Base-by-base conservation (phyloP, 805 yeast species). In the Kluyveromyces nonfermentans region DNA sequence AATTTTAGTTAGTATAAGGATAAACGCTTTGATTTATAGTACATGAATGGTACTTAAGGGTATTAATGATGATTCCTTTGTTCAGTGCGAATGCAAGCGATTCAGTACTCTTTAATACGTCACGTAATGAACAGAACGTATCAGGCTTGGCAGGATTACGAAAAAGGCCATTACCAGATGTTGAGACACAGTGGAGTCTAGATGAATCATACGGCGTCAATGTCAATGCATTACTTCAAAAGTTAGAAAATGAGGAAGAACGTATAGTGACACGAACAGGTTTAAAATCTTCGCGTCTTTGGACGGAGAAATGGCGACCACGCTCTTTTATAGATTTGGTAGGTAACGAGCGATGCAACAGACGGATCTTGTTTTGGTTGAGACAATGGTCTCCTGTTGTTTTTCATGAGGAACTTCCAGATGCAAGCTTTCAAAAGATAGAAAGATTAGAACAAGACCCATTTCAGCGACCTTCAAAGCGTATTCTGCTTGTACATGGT, bases 401-500 rank as follows among this genome's bases (percentile, higher is more conserved):
- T 0, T 75, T 74, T 51, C 74, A 74, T 12, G 71, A 72, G 42
- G 69, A 68, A 37, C 56, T 67, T 15, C 55, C 62, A 10, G 57
- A 57, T 37, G 39, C 7, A 8, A 38, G 32, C 8, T 33, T 10
- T n/a, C 43, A 48, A 6, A 45, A 46, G 7, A 48, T 48, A 4
- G 46, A 46, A 12, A 42, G 41, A 10, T 32, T 33, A 9, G 40
- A 43, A 6, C 35, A 45, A 1, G 87, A 81, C 55, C 75, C 77
- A 0, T 68, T 73, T 34, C 69, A 73, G 22, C 66, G 89, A 44
- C 89, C 89, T 0, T 65, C 61, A 14, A 72, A 73, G 42, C 82
- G 77, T 50, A 71, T 93, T 0, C 58, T 93, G 17, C 65, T 93
- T 34, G 73, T 93, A 9, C 87, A 82, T 58, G 98, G 98, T 0